Evolutionary conservation across 2,329 filamentous ascomycete species (phyloP).

Genomic region (Claviceps cyperi): DNA sequence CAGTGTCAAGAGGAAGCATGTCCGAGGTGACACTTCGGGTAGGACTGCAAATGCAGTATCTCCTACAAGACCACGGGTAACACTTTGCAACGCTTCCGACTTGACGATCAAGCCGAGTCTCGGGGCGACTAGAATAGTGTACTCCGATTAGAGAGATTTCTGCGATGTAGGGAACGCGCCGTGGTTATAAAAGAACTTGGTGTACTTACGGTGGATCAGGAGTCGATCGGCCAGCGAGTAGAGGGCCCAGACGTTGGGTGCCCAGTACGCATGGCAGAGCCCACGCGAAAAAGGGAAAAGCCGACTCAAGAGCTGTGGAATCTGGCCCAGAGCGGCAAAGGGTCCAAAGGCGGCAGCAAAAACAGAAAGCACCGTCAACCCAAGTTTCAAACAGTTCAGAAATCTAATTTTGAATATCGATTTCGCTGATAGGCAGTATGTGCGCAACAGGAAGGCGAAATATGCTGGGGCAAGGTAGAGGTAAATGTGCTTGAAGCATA

Average conservation of each 20-base stretch:
- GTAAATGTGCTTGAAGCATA: slow-evolving; percentile 98
- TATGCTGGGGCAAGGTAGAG: slow-evolving; percentile 92
- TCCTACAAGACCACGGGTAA: slow-evolving; percentile 83
- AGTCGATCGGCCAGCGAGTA: slow-evolving; percentile 84
- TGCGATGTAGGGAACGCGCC: background rate
- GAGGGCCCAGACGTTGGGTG: slow-evolving; percentile 90
- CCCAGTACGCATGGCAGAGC: slow-evolving; percentile 96
- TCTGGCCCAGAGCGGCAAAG: slow-evolving; percentile 67
- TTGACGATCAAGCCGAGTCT: slow-evolving; percentile 63
- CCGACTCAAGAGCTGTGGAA: slow-evolving; percentile 68
- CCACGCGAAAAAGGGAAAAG: slow-evolving; percentile 91
- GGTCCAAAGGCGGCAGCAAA: slow-evolving; percentile 79
- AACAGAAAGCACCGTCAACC: slow-evolving; percentile 52
- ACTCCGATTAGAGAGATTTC: background rate
- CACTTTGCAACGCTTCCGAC: slow-evolving; percentile 63
- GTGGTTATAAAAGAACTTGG: background rate
- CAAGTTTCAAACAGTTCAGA: slow-evolving; percentile 72
- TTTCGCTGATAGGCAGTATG: slow-evolving; percentile 70
- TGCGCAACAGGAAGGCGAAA: slow-evolving; percentile 81
- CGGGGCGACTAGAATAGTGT: slow-evolving; percentile 51
- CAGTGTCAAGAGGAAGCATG: slow-evolving; percentile 72
- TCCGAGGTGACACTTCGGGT: slow-evolving; percentile 66
- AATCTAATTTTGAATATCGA: slow-evolving; percentile 65
- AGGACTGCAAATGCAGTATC: slow-evolving; percentile 90
- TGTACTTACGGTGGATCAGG: slow-evolving; percentile 58